These are phyloP conservation scores for Trichoderma endophyticum DNA, from an alignment of 2,329 filamentous ascomycete species.

Conservation along the genomic window DNA sequence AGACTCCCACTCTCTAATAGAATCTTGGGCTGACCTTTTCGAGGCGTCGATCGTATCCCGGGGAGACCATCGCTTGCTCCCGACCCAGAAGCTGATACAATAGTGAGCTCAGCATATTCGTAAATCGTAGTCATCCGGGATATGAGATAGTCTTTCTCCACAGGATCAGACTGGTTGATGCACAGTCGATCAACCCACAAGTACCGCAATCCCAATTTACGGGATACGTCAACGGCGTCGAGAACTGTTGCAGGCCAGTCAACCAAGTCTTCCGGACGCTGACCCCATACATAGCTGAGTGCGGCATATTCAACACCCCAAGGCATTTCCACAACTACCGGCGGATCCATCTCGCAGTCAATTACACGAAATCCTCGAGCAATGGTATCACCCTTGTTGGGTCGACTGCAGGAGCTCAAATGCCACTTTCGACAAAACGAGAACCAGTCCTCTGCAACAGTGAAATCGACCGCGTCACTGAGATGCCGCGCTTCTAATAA, in stretches of 20 bases:
- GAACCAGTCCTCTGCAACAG: not conserved
- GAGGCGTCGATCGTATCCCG: not conserved
- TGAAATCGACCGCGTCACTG: not conserved
- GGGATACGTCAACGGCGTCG: slow-evolving; percentile 44
- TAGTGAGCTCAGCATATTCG: slow-evolving; percentile 10
- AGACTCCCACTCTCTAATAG: not conserved
- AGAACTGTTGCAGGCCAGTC: slow-evolving; percentile 35
- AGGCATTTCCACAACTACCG: not conserved
- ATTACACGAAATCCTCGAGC: slow-evolving; percentile 5
- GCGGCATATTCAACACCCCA: slow-evolving; percentile 34
- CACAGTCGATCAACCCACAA: slow-evolving; percentile 48
- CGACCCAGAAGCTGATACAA: slow-evolving; percentile 6
- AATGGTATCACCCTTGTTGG: not conserved
- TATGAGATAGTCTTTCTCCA: slow-evolving; percentile 24
- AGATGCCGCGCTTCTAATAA: not conserved
- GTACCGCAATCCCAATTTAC: slow-evolving; percentile 41
- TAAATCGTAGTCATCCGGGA: slow-evolving; percentile 15
- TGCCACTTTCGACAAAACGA: slow-evolving; percentile 2
- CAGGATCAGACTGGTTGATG: slow-evolving; percentile 43
- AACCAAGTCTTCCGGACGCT: not conserved
- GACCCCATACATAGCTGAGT: slow-evolving; percentile 45
- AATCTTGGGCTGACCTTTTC: not conserved
- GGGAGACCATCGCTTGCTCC: slow-evolving; percentile 12
- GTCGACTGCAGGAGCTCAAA: not conserved
- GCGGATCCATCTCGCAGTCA: not conserved